Conservation (phyloP, 345 rosid genomes). For the Turritis glabra region DNA sequence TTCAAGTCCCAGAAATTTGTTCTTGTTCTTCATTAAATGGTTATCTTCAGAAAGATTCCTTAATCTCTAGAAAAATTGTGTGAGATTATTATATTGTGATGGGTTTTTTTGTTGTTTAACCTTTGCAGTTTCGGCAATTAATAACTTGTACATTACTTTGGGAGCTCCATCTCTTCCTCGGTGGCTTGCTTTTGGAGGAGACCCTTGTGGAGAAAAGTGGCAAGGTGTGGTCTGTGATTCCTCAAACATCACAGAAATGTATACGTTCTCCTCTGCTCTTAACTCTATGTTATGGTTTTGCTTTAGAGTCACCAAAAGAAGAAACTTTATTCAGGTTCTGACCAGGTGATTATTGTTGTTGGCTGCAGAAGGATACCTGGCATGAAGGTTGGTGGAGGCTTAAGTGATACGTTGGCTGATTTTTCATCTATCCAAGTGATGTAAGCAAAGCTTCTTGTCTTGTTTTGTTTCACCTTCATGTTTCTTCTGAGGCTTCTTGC, state of each 20-base stretch:
- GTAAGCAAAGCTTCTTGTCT: constrained; percentile 48
- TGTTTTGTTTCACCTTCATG: neutral
- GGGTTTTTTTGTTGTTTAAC: constrained; percentile 2
- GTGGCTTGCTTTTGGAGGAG: constrained; percentile 88
- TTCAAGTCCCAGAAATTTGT: neutral
- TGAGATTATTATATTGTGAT: neutral
- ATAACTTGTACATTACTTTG: constrained; percentile 61
- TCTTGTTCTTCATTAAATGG: neutral
- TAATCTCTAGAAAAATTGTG: neutral
- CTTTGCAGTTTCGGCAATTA: constrained; percentile 68
- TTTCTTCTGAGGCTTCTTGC: constrained; percentile 7
- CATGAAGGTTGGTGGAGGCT: constrained; percentile 64
- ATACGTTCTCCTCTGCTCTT: constrained; percentile 1
- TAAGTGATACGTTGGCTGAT: constrained; percentile 52
- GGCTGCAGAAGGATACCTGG: constrained; percentile 63
- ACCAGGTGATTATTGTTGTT: constrained; percentile 33
- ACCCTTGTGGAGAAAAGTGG: constrained; percentile 90
- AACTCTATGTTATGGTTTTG: constrained; percentile 27
- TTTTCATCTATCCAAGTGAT: constrained; percentile 66
- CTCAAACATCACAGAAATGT: constrained; percentile 79
- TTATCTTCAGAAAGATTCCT: neutral
- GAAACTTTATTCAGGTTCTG: constrained; percentile 15
- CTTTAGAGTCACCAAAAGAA: constrained; percentile 15
- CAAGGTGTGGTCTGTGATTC: constrained; percentile 82
- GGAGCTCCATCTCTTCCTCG: constrained; percentile 61